phyloP scores from a whole-genome alignment of 2,329 filamentous ascomycete species.

The Fusarium domesticum region DNA sequence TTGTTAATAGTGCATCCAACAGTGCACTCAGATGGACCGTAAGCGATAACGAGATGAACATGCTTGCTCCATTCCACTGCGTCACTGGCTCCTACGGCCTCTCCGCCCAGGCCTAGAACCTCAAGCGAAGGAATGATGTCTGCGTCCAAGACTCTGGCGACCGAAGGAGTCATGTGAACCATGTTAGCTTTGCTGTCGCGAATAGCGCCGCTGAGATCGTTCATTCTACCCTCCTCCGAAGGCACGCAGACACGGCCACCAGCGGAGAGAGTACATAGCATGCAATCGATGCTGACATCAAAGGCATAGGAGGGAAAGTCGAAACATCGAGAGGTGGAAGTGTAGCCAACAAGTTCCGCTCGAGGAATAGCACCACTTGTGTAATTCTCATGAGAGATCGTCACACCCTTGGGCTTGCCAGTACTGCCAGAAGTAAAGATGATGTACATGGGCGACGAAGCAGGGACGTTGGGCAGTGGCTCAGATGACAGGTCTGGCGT shows the following conservation, averaged over 20 bases:
- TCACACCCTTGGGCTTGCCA: constrained; percentile 59
- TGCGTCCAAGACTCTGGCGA: constrained; percentile 43
- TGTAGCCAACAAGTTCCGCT: constrained; percentile 42
- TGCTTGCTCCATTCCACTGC: constrained; percentile 45
- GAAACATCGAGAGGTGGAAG: constrained; percentile 41
- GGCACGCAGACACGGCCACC: constrained; percentile 53
- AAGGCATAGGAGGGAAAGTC: constrained; percentile 54
- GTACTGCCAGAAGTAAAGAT: constrained; percentile 65
- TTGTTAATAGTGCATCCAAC: constrained; percentile 49
- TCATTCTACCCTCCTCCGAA: constrained; percentile 50
- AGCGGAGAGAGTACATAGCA: constrained; percentile 47
- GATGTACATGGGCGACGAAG: constrained; percentile 46
- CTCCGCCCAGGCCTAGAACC: constrained; percentile 47
- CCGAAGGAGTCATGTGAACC: constrained; percentile 48
- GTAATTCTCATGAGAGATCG: constrained; percentile 47
- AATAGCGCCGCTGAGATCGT: constrained; percentile 46
- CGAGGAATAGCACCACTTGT: constrained; percentile 45
- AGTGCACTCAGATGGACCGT: constrained; percentile 53
- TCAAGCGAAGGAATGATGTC: constrained; percentile 44
- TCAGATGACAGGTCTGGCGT: constrained; percentile 10
- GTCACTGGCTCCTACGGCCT: constrained; percentile 50
- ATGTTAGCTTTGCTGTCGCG: constrained; percentile 43
- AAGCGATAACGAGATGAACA: constrained; percentile 50
- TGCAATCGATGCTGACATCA: constrained; percentile 51
- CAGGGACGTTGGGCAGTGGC: constrained; percentile 37